phyloP scores from a whole-genome alignment of 2,329 filamentous ascomycete genomes.

The Lachnellula occidentalis region DNA sequence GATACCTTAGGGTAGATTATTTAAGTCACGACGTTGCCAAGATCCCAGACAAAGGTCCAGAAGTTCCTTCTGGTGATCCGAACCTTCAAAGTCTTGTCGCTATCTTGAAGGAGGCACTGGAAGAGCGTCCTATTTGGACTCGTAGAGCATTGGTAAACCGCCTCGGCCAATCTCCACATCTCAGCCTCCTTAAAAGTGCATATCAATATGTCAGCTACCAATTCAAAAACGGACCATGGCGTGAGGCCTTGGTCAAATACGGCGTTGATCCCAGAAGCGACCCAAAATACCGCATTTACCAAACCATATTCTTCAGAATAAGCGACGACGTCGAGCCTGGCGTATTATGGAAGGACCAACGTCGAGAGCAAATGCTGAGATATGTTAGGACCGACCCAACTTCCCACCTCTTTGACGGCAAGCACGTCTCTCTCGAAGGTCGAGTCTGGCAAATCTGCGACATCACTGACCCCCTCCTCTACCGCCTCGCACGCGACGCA shows the following conservation, averaged over 20 bases:
- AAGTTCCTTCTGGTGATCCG: slow-evolving; percentile 35
- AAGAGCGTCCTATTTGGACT: slow-evolving; percentile 78
- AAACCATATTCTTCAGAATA: slow-evolving; percentile 79
- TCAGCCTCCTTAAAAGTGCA: slow-evolving; percentile 63
- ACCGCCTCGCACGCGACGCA: slow-evolving; percentile 57
- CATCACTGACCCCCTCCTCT: slow-evolving; percentile 73
- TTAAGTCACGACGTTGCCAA: slow-evolving; percentile 17
- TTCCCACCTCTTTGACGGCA: slow-evolving; percentile 75
- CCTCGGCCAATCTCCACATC: slow-evolving; percentile 47
- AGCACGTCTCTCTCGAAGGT: slow-evolving; percentile 68
- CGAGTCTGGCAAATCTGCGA: slow-evolving; percentile 96
- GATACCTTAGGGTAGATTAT: slow-evolving; percentile 20
- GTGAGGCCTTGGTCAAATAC: slow-evolving; percentile 79
- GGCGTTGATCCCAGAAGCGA: slow-evolving; percentile 80
- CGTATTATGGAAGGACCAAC: slow-evolving; percentile 21
- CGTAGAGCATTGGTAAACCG: slow-evolving; percentile 74
- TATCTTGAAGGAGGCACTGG: slow-evolving; percentile 60
- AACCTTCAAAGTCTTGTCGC: slow-evolving; percentile 59
- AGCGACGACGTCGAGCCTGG: slow-evolving; percentile 11
- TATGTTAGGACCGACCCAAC: slow-evolving; percentile 34
- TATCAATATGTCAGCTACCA: slow-evolving; percentile 85
- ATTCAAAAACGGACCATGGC: slow-evolving; percentile 88
- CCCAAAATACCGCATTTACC: slow-evolving; percentile 73
- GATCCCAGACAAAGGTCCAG: slow-evolving; percentile 15
- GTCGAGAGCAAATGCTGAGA: slow-evolving; percentile 16